These are phyloP conservation scores for Capsicum rhomboideum DNA, from an alignment of 257 asterid genomes.

Conservation along the genomic window DNA sequence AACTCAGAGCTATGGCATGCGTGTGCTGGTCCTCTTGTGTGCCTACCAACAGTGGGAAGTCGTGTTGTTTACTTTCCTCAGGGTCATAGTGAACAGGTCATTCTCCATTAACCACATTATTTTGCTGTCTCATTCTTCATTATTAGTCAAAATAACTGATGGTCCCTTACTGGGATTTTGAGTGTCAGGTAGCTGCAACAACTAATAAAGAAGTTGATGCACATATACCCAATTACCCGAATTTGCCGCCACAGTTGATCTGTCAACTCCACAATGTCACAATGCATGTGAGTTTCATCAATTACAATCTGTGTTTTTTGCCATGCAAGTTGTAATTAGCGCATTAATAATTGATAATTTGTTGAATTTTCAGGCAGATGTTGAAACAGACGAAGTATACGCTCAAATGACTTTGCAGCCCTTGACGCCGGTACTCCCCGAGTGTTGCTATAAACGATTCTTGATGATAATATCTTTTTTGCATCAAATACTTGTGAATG, in stretches of 20 bases:
- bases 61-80: slow-evolving; percentile 99
- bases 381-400: slow-evolving; percentile 94
- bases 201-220: slow-evolving; percentile 91
- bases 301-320: slow-evolving; percentile 1
- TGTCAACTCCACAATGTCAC: slow-evolving; percentile 98
- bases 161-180: slow-evolving; percentile 12
- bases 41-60: slow-evolving; percentile 73
- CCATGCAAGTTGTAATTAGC: neutral
- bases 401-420: slow-evolving; percentile 99
- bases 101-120: neutral
- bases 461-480: neutral
- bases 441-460: neutral
- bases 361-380: slow-evolving; percentile 77
- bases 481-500: neutral
- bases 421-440: slow-evolving; percentile 53
- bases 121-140: neutral
- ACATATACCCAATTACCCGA: slow-evolving; percentile 92
- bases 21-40: slow-evolving; percentile 97
- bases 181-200: slow-evolving; percentile 78
- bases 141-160: neutral
- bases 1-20: slow-evolving; percentile 99
- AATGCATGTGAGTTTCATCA: slow-evolving; percentile 80
- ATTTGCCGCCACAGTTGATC: slow-evolving; percentile 80
- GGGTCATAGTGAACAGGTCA: slow-evolving; percentile 98
- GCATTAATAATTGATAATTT: slow-evolving; percentile 6